Conservation (phyloP, 495 filamentous ascomycete species). For the Astrothelium macrocarpum region DNA sequence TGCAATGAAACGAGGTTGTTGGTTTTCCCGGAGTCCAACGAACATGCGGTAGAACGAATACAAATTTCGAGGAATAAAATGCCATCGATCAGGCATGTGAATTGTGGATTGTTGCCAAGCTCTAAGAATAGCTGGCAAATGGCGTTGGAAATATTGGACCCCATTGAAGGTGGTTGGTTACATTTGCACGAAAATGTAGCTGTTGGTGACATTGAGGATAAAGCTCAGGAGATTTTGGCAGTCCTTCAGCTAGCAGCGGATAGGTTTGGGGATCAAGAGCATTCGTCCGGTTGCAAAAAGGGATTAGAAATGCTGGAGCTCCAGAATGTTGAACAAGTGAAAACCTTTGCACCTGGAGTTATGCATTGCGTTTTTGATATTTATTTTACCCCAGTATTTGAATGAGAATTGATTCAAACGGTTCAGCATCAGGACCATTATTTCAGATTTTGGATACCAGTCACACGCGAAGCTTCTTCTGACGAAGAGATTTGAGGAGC, state of each 20-base stretch:
- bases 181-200: constrained; percentile 85
- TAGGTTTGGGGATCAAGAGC: constrained; percentile 9
- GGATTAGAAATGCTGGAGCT: constrained; percentile 34
- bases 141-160: constrained; percentile 52
- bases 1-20: constrained; percentile 38
- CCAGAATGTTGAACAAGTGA: constrained; percentile 69
- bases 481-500: background rate
- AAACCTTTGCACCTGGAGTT: constrained; percentile 86
- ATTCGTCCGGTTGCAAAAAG: constrained; percentile 11
- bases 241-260: background rate
- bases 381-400: constrained; percentile 33
- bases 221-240: constrained; percentile 30
- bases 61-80: constrained; percentile 22
- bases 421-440: background rate
- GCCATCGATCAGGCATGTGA: constrained; percentile 55
- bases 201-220: constrained; percentile 48
- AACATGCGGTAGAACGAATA: constrained; percentile 42
- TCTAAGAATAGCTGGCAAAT: constrained; percentile 56
- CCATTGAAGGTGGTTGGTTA: constrained; percentile 50
- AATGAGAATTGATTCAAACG: background rate
- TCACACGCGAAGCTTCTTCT: too few relatives aligned
- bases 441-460: background rate
- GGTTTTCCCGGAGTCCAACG: constrained; percentile 66
- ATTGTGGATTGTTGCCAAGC: constrained; percentile 68
- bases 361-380: constrained; percentile 86